Base-by-base conservation (phyloP, 495 filamentous ascomycete genomes). In the Lepidopterella palustris region DNA sequence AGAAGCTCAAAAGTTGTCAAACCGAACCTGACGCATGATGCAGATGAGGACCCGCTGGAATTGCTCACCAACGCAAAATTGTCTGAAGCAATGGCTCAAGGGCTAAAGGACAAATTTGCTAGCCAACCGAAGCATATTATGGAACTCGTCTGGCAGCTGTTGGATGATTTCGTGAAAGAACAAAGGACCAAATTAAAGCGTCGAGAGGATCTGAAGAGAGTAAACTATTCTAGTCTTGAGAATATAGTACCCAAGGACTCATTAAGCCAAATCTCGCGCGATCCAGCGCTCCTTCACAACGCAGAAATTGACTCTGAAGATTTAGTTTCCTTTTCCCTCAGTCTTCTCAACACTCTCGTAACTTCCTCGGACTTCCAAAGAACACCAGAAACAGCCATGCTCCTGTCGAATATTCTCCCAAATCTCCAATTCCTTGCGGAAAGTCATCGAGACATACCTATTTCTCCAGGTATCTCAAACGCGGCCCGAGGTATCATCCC, bases 41-140 rank as follows among this genome's bases (percentile, higher is more conserved):
- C 20, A 47, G 48, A 52, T 31, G 11, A 74, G 3, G 69, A 76
- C 11, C 69, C 76, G 13, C 70, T 84, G 23, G 67, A 70, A 3
- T 77, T 79, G 24, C 66, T 92, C 1, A 69, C 80, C 23, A 79
- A 84, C 60, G 79, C 84, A 4, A 87, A 86, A 60, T 64, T 88
- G 1, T 78, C 87, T 3, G 81, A 88, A 64, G 80, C 80, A 51
- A 78, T 92, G 69, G 82, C 89, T 63, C 80, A 81, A 31, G 80
- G 76, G 31, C 79, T 87, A 64, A 81, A 86, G 28, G 82, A 86
- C 21, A 85, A 83, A 55, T 78, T 90, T n/a, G 81, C 84, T 29
- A 77, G 76, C 29, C 79, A 83, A 35, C 82, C 87, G 1, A 70
- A 77, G 9, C 80, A 81, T 56, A 77, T 87, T n/a, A 73, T 89